Base-by-base conservation (phyloP, 2,329 filamentous ascomycete species). In the Penicillium sp. region DNA sequence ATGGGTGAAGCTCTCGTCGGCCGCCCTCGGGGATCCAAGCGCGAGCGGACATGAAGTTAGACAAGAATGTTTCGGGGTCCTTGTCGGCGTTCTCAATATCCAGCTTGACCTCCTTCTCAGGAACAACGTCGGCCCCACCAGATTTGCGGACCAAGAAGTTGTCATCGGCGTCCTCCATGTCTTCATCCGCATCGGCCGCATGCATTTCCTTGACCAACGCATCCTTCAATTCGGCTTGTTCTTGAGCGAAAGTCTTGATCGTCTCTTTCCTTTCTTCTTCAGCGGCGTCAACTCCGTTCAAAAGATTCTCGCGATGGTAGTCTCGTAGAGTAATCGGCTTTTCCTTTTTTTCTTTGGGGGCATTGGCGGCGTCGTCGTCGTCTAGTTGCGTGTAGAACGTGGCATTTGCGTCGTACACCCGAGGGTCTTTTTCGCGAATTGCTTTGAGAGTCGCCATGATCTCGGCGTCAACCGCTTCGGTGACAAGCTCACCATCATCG, bases 11-110 rank as follows among this genome's bases (percentile, higher is more conserved):
- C 37, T 79, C 79, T 24, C 80, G 76, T 37, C 76, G 77, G 45
- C 80, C 25, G 9, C 27, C 81, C 8, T 80, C 79, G 0, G 86
- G 82, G 5, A 91, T 80, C 93, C 93, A 98, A 12, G 90, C 91
- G 50, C 90, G 83, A 6, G 90, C 80, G n/a, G 86, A 81, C 80
- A 98, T 82, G 72, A 95, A 98, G 68, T 96, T 95, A 46, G 88
- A 91, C n/a, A 98, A 74, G 66, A 89, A 98, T 1, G 81, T 85
- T 63, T 97, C 91, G 0, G 91, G 93, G 64, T 98, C 84, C 66
- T 88, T 86, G 61, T 95, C 87, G 34, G 93, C 90, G 49, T 81
- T 79, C 41, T 82, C 76, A 38, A 95, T 74, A 59, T 93, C 85
- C 9, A 80, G 61, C 47, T 88, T 76, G 5, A 83, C 64, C 35